Percentiles rank a stretch among this genome's conserved stretches.
Evolutionary conservation across 2,329 filamentous ascomycete genomes (phyloP).

Genomic region (Nemania sp.): DNA sequence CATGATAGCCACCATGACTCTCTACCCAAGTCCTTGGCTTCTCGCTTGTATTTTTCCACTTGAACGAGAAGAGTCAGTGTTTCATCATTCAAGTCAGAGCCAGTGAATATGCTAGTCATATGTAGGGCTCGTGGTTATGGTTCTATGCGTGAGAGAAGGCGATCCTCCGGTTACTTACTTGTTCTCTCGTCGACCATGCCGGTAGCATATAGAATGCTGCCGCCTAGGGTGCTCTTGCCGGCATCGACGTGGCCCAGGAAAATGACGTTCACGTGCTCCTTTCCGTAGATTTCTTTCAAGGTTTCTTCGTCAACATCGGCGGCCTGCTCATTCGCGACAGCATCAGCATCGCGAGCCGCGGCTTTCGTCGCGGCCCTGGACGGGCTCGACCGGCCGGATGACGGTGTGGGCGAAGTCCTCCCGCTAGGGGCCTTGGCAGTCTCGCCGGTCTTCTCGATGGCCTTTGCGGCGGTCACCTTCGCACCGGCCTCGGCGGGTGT

Average conservation of each 20-base stretch:
- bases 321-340: slow-evolving; percentile 79
- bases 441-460: slow-evolving; percentile 88
- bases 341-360: slow-evolving; percentile 69
- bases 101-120: neutral
- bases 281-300: slow-evolving; percentile 93
- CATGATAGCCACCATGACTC: slow-evolving; percentile 99
- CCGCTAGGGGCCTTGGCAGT: slow-evolving; percentile 63
- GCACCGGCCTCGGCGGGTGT: slow-evolving; percentile 60
- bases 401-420: slow-evolving; percentile 77
- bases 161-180: slow-evolving; percentile 9
- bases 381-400: slow-evolving; percentile 83
- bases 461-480: slow-evolving; percentile 85
- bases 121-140: neutral
- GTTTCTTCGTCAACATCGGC: slow-evolving; percentile 73
- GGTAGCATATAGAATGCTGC: slow-evolving; percentile 87
- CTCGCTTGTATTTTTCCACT: slow-evolving; percentile 94
- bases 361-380: slow-evolving; percentile 60
- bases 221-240: slow-evolving; percentile 94
- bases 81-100: neutral
- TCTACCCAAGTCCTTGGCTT: slow-evolving; percentile 93
- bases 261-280: slow-evolving; percentile 91
- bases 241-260: slow-evolving; percentile 99
- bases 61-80: slow-evolving; percentile 1
- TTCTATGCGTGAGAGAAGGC: too few relatives aligned
- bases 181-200: slow-evolving; percentile 99